Evolutionary conservation across 305 asterid species (phyloP), one percentile per base, ranked within the genome.

Genomic region (Fraxinus greggii): DNA sequence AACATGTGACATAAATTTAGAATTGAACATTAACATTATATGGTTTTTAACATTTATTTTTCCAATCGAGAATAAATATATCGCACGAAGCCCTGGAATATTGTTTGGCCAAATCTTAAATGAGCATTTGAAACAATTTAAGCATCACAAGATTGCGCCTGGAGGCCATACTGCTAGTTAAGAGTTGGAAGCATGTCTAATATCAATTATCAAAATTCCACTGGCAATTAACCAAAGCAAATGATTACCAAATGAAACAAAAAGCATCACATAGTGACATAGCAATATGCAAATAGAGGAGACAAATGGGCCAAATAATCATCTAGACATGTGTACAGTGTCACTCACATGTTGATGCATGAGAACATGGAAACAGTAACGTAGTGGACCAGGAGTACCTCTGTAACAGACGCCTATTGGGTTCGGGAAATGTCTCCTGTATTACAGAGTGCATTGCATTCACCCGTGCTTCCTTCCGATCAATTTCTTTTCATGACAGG

Each of bases 351-450:
- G 80, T 38, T 59, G 48, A 45, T 75, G 76, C 38, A 45, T 36
- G 24, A 40, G 74, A 83, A 51, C 31, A 38, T 63, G 74, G 70
- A 78, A 80, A 69, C 81, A 86, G 28, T 72, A 72, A 32, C 51
- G 38, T 63, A 85, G 26, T 23, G 65, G 84, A 40, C 75, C 28
- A 78, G 54, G 77, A 9, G 40, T 91, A 97, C 99, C 99, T 95
- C 86, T 95, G 98, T 88, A 97, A 87, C 83, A 97, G 91, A 72
- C 97, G 99, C 82, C 97, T 91, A 82, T 97, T 97, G 80, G 99
- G 99, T 79, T 97, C 98, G 73, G 99, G 98, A 86, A 97, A 95
- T 12, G 98, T 91, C 88, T 97, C 99, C 75, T 89, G 87, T 82
- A 97, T 88, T 28, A 98, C 97, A 83, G 97, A 92, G 79, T 88